Evolutionary conservation across 73 alveolate genomes (phyloP), one percentile per base, ranked within the genome.

Genomic region (Diophrys appendiculata): DNA sequence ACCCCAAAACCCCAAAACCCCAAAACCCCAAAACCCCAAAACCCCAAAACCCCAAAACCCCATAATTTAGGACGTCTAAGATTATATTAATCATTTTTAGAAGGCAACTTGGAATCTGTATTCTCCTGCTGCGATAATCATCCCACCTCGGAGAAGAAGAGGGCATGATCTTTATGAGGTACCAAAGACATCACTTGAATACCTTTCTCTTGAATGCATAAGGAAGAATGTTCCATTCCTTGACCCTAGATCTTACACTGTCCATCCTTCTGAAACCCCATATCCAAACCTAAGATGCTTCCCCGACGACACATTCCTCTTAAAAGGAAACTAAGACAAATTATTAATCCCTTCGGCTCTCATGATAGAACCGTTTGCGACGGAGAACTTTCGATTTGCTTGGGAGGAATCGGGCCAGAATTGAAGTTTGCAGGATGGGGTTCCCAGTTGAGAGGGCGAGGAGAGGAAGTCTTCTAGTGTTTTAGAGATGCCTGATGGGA

Each of bases 321-420:
- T 43, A 43, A 43, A 43, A 11, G 60, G 60, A 43, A 43, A 43
- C 60, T 43, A 43, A 43, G 5, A 11, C 5, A 43, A 18, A 43
- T 43, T 43, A 43, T 43, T 43, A 43, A 43, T 43, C 60, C 60
- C 60, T 43, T 43, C 60, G 5, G 60, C 60, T 43, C 60, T 43
- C 60, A 43, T 43, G 5, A 43, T 18, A 43, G 60, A 11, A 11
- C 60, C 60, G 18, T 43, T 43, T 18, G n/a, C 60, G n/a, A 43
- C 60, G 5, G n/a, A 5, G 18, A 43, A 43, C 18, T 43, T 43
- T 18, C 60, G 5, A 43, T 43, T 43, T 43, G 60, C 60, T 43
- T 43, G 60, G 18, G 60, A 11, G 5, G 60, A 43, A 18, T 43
- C 60, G 5, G 60, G 5, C 60, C 60, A 43, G 60, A 43, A 43